These are phyloP conservation scores for Termitomyces eurrhizus DNA, from an alignment of 768 basidiomycete species.

Conservation along the genomic window DNA sequence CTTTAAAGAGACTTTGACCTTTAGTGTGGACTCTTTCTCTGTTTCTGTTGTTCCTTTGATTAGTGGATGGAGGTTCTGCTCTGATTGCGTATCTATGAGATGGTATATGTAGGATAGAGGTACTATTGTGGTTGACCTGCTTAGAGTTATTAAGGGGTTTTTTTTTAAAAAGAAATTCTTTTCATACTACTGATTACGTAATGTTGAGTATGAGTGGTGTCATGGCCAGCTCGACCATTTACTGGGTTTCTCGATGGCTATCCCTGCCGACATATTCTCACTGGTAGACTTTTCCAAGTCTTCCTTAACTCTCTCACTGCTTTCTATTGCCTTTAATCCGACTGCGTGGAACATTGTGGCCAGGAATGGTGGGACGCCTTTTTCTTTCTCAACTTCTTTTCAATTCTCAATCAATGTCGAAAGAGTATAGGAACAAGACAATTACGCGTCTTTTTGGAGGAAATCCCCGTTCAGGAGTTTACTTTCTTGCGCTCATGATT, in stretches of 20 bases:
- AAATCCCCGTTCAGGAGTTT: constrained; percentile 72
- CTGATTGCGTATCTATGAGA: constrained; percentile 5
- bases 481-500: constrained; percentile 81
- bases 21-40: not conserved
- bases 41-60: not conserved
- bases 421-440: constrained; percentile 76
- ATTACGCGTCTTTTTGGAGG: constrained; percentile 83
- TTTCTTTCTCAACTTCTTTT: not conserved
- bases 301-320: constrained; percentile 64
- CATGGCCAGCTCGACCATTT: constrained; percentile 9
- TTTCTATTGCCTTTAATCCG: constrained; percentile 84
- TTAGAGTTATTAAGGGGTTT: not conserved
- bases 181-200: constrained; percentile 5
- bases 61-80: constrained; percentile 1
- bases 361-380: constrained; percentile 64
- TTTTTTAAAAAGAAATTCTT: not conserved
- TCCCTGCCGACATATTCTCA: constrained; percentile 13
- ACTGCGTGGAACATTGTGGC: constrained; percentile 96
- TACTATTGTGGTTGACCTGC: not conserved
- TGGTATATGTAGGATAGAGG: constrained; percentile 13
- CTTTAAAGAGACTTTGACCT: constrained; percentile 67
- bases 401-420: not conserved
- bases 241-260: constrained; percentile 16
- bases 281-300: constrained; percentile 58
- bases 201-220: not conserved